Percentiles rank a stretch among this genome's conserved stretches.
Evolutionary conservation across 75 land plant genomes (phyloP).

Genomic region (Pseudotsuga menziesii): DNA sequence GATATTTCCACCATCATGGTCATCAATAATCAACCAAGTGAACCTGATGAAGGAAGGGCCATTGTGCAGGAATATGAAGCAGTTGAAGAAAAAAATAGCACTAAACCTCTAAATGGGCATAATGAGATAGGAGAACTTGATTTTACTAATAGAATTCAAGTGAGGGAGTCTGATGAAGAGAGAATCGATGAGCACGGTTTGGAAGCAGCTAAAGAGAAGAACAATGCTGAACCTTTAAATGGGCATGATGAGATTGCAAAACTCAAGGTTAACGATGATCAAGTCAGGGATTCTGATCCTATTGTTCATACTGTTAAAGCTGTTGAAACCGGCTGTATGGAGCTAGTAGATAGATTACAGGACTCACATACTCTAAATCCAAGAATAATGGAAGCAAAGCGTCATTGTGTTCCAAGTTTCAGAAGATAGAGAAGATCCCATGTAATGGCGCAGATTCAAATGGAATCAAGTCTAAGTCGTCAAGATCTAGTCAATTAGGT

Average conservation of each 20-base stretch:
- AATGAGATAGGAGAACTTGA: background rate
- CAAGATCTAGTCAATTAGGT: background rate
- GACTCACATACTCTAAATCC: background rate
- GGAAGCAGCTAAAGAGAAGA: background rate
- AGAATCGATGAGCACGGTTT: background rate
- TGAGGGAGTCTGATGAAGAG: background rate
- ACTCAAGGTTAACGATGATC: background rate
- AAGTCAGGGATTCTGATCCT: background rate
- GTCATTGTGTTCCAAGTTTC: background rate
- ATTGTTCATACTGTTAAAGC: constrained; percentile 5
- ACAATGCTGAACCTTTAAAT: background rate
- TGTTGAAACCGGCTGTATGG: background rate
- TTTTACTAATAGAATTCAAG: background rate
- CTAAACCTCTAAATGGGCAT: background rate
- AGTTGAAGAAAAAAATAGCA: background rate
- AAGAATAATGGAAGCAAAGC: constrained; percentile 4
- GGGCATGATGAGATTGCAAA: constrained; percentile 4
- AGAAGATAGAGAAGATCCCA: constrained; percentile 4
- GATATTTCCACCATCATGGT: background rate
- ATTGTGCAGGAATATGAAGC: background rate
- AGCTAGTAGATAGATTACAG: background rate
- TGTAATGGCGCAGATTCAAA: constrained; percentile 2
- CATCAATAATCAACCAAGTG: background rate
- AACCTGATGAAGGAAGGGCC: background rate
- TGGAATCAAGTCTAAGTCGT: background rate